Evolutionary conservation across 768 basidiomycete genomes (phyloP).

Genomic region (Phlebiopsis flavidoalba): DNA sequence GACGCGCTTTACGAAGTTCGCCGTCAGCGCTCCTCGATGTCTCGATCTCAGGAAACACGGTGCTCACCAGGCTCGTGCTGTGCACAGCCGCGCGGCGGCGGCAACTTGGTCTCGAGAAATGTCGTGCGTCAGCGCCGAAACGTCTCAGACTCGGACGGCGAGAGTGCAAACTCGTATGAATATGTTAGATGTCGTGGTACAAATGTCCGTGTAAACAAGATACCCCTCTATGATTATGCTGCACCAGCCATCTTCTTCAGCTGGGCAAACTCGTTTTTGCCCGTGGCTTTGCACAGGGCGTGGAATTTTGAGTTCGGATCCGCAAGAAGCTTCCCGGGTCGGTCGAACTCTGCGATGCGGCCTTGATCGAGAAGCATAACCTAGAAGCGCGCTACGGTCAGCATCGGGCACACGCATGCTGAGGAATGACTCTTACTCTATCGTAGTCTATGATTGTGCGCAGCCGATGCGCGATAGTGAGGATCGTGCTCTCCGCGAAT

Average conservation of each 20-base stretch:
- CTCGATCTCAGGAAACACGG: no score
- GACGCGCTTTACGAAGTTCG: no score
- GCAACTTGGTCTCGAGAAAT: no score
- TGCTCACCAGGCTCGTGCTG: no score
- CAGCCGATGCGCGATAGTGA: constrained; percentile 79
- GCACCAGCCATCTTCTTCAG: constrained; percentile 62
- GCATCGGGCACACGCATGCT: neutral
- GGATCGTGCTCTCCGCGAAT: constrained; percentile 75
- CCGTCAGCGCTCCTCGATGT: no score
- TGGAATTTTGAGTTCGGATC: constrained; percentile 60
- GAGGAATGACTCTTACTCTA: constrained; percentile 42
- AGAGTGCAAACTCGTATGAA: no score
- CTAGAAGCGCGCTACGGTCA: constrained; percentile 29
- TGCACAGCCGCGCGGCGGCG: no score
- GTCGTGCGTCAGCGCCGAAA: no score
- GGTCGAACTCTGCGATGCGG: constrained; percentile 72
- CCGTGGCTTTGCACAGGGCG: constrained; percentile 67
- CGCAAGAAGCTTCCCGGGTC: constrained; percentile 50
- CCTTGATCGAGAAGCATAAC: constrained; percentile 79
- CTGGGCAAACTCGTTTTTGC: constrained; percentile 62
- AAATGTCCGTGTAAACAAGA: neutral
- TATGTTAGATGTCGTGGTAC: no score
- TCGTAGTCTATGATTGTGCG: constrained; percentile 83
- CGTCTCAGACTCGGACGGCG: no score
- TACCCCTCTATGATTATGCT: constrained; percentile 1